Evolutionary conservation across 2,329 filamentous ascomycete genomes (phyloP).

Genomic region (Trichophyton equinum): DNA sequence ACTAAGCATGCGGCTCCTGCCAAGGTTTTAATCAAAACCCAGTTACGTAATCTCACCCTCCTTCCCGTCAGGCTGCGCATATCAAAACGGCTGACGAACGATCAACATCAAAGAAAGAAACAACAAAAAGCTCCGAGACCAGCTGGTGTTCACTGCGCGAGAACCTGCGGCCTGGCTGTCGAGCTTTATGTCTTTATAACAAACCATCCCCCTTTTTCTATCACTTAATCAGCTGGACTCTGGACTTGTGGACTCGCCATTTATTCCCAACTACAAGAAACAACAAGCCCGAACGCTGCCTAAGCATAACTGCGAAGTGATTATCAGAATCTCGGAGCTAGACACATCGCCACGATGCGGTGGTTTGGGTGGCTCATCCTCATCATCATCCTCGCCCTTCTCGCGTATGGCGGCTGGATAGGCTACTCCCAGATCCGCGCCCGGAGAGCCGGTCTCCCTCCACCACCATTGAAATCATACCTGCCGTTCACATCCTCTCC

Average conservation of each 20-base stretch:
- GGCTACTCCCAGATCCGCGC: constrained; percentile 61
- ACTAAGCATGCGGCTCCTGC: constrained; percentile 2
- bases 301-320: too few species aligned
- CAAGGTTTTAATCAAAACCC: neutral
- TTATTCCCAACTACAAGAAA: too few species aligned
- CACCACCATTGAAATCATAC: constrained; percentile 50
- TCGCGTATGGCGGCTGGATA: constrained; percentile 52
- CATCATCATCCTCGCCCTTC: constrained; percentile 50
- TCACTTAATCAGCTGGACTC: neutral
- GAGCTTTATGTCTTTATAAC: neutral
- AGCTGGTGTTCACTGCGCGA: neutral
- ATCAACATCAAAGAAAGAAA: too few species aligned
- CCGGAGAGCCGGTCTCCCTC: constrained; percentile 59
- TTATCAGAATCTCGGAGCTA: neutral
- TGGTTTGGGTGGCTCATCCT: constrained; percentile 34
- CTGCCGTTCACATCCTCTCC: constrained; percentile 54
- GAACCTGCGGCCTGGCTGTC: neutral
- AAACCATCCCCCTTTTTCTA: neutral
- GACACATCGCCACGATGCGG: constrained; percentile 26
- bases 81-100: too few species aligned
- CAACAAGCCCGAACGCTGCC: too few species aligned
- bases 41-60: neutral
- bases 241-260: neutral
- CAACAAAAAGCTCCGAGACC: neutral
- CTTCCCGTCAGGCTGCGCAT: neutral